Base-by-base conservation (phyloP, 495 filamentous ascomycete genomes). In the Aspergillus coremiiformis region DNA sequence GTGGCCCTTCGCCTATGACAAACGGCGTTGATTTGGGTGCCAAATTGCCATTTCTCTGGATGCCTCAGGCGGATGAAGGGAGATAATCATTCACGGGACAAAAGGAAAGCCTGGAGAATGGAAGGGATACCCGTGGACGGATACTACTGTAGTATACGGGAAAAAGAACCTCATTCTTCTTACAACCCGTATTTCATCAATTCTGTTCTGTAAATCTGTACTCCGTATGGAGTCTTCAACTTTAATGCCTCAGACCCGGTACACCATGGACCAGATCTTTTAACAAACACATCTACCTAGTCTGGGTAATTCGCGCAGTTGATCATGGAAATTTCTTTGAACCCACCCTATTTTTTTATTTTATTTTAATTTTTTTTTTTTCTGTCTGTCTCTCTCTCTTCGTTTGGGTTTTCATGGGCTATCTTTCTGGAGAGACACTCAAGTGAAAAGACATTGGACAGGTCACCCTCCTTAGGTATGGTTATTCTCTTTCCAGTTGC, bases 1-100 rank as follows among this genome's bases (percentile, higher is more conserved):
- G n/a, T 23, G n/a, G n/a, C 0, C 1, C 10, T 3, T 21, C 5
- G 33, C 22, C 30, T 51, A 57, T 72, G 69, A 72, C 69, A 69
- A 65, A 72, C 66, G 35, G 15, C 56, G 66, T 61, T 70, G 69
- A 72, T 67, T 71, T 44, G 52, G 50, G 52, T 52, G 29, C 50
- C 51, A 42, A 54, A 56, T 35, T 12, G 12, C 5, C 9, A 35
- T 35, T n/a, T 2, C 32, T 12, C 14, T 10, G 32, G 32, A 27
- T 27, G 24, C 24, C 24, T 27, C 24, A 27, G 24, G 24, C 8
- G 4, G 24, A 27, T 27, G 24, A 27, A 4, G n/a, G n/a, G 24
- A 27, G 4, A 4, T 8, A 8, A 27, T 4, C 24, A 4, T 27
- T 8, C 24, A 4, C 8, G 24, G 24, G 8, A 27, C 24, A 27